Evolutionary conservation across 345 rosid species (phyloP), one percentile per base, ranked within the genome.

Genomic region (Acer negundo): DNA sequence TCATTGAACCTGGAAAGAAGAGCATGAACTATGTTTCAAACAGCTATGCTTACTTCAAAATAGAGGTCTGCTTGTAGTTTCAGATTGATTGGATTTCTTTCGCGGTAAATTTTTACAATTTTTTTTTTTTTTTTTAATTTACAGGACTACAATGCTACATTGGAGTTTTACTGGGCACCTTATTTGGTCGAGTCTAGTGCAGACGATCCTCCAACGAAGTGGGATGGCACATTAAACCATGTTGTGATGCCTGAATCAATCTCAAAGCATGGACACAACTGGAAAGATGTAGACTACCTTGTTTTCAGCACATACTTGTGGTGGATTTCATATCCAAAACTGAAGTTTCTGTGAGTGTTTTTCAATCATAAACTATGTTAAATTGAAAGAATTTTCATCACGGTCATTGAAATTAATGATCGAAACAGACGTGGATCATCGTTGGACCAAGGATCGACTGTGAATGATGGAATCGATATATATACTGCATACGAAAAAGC

Each of bases 91-190:
- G 56, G 56, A 51, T 15, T 51, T 35, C 38, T 35, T 51, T 53
- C 49, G n/a, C 20, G n/a, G 2, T 59, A 7, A 10, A 59, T 17
- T 16, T 62, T 62, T 26, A 44, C 24, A 0, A 15, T 23, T 73
- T 13, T 20, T 1, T 2, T 24, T 23, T 73, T 13, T 20, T 1
- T 2, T 24, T 23, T 3, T 17, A 56, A 72, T 65, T 77, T 77
- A 4, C 56, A 92, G 92, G 94, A 88, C 46, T 90, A 88, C 56
- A 92, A 90, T 44, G 77, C 93, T 4, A 81, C 89, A 5, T 40
- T 92, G 40, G 83, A 89, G 79, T 89, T 86, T 67, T 90, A 89
- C 75, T 90, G 94, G 97, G 89, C 94, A 58, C 97, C 94, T 7
- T 90, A 86, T 80, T 10, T 90, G 75, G 93, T 90, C 0, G 89